phyloP scores from a whole-genome alignment of 192 early-diverging fungal genomes.

The Linnemannia elongata region DNA sequence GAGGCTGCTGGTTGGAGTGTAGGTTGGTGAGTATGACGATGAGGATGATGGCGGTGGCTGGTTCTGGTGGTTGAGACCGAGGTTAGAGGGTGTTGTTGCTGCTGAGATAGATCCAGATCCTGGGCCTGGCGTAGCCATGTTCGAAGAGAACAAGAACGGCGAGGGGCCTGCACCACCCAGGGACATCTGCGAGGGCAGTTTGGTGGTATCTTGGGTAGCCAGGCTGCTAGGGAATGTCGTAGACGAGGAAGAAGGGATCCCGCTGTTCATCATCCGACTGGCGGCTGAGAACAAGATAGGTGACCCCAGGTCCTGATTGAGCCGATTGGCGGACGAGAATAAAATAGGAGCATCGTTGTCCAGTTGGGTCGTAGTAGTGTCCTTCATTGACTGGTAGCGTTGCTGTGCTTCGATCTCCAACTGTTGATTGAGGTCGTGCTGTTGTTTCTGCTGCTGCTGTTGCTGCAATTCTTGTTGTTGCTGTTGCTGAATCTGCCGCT shows the following conservation, averaged over 20 bases:
- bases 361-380: background rate
- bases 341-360: slow-evolving; percentile 29
- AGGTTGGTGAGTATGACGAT: background rate
- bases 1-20: slow-evolving; percentile 29
- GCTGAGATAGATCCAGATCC: background rate
- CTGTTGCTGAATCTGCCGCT: background rate
- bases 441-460: slow-evolving; percentile 8
- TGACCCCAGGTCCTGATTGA: slow-evolving; percentile 18
- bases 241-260: slow-evolving; percentile 2
- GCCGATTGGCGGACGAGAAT: slow-evolving; percentile 30
- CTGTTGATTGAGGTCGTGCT: background rate
- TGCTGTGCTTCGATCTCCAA: background rate
- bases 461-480: slow-evolving; percentile 9
- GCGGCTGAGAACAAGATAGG: slow-evolving; percentile 47
- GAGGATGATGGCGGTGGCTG: background rate
- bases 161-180: background rate
- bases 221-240: background rate
- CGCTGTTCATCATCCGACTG: slow-evolving; percentile 12
- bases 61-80: background rate
- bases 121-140: background rate
- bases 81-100: background rate
- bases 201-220: background rate
- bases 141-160: background rate
- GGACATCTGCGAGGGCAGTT: background rate
- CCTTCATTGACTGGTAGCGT: background rate